Percentiles rank a stretch among this genome's conserved stretches.
Evolutionary conservation across 1,139 yeast genomes (phyloP).

Genomic region (Yamadazyma buinensis): DNA sequence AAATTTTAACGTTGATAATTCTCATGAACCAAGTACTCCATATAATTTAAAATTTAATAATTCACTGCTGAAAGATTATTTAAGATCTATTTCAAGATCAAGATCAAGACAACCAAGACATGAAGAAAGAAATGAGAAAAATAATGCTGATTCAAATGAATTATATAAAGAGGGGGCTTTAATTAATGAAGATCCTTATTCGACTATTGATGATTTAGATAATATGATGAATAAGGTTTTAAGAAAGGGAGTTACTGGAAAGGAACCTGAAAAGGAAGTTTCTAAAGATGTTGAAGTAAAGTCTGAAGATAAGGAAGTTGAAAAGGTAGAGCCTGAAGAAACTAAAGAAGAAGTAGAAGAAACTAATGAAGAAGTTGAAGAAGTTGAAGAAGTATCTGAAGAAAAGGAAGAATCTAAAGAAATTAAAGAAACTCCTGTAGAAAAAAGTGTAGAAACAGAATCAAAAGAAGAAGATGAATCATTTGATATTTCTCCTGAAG

Average conservation of each 20-base stretch:
- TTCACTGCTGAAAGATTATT: slow-evolving; percentile 42
- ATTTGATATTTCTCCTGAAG: slow-evolving; percentile 40
- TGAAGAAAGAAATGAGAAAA: slow-evolving; percentile 38
- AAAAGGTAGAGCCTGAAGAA: slow-evolving; percentile 2
- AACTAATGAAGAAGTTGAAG: slow-evolving; percentile 1
- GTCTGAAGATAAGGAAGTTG: slow-evolving; percentile 1
- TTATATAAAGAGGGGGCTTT: slow-evolving; percentile 45
- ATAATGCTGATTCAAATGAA: slow-evolving; percentile 39
- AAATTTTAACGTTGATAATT: slow-evolving; percentile 41
- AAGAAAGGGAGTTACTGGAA: slow-evolving; percentile 9
- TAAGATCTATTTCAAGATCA: slow-evolving; percentile 61
- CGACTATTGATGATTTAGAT: slow-evolving; percentile 37
- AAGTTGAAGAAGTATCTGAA: slow-evolving; percentile 9
- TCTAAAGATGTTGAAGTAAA: slow-evolving; percentile 2
- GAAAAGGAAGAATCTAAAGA: slow-evolving; percentile 1
- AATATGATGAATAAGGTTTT: slow-evolving; percentile 40
- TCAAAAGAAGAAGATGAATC: slow-evolving; percentile 12
- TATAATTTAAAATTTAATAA: slow-evolving; percentile 30
- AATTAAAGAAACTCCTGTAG: background rate
- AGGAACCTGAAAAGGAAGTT: background rate
- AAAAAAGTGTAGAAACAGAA: background rate
- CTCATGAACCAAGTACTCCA: slow-evolving; percentile 16
- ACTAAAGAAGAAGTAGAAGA: slow-evolving; percentile 4
- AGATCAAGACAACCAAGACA: slow-evolving; percentile 46
- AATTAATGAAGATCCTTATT: slow-evolving; percentile 45